Percentiles rank a stretch among this genome's conserved stretches.
Evolutionary conservation across 192 early-diverging fungal species (phyloP).

Genomic region (Funneliformis geosporum): DNA sequence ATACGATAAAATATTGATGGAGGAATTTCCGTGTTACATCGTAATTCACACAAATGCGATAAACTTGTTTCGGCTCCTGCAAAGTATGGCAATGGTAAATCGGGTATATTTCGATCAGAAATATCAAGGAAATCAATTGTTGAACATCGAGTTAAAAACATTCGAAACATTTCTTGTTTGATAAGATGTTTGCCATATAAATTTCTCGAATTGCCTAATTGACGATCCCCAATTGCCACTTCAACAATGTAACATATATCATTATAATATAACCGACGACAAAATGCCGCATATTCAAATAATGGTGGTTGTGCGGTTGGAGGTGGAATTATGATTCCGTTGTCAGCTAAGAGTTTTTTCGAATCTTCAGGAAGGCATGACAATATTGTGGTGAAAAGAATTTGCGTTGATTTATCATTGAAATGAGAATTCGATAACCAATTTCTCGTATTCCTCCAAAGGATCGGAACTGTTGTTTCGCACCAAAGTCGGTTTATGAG

Average conservation of each 20-base stretch:
- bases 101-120: background rate
- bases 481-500: slow-evolving; percentile 10
- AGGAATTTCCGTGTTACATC: background rate
- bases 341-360: background rate
- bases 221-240: background rate
- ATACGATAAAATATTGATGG: slow-evolving; percentile 5
- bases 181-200: background rate
- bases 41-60: slow-evolving; percentile 7
- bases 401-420: background rate
- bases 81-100: slow-evolving; percentile 11
- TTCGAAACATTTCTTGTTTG: slow-evolving; percentile 1
- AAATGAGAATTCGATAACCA: background rate
- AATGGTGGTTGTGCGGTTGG: background rate
- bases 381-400: background rate
- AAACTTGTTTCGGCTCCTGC: background rate
- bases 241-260: background rate
- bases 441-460: slow-evolving; percentile 10
- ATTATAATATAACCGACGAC: background rate
- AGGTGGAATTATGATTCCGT: background rate
- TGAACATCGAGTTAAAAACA: background rate
- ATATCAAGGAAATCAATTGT: slow-evolving; percentile 5
- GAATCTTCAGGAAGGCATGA: background rate
- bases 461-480: slow-evolving; percentile 3
- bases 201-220: background rate
- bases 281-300: background rate